Conservation (phyloP, 257 asterid genomes). For the Oldenlandia corymbosa region DNA sequence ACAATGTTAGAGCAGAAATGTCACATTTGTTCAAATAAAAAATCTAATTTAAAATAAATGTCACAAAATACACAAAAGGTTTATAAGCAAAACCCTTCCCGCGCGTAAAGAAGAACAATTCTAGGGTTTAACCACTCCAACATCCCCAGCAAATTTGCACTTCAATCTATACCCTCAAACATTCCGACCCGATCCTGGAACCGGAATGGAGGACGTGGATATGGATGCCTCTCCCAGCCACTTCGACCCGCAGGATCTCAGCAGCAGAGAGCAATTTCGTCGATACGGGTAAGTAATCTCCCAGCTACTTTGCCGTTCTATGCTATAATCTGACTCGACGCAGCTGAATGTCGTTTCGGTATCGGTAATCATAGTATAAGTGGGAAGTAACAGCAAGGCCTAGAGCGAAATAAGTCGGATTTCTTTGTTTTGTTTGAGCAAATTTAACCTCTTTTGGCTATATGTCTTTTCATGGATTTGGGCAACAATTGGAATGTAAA, state of each 20-base stretch:
- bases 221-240: constrained; percentile 65
- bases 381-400: not conserved
- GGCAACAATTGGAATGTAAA: constrained; percentile 1
- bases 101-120: constrained; percentile 31
- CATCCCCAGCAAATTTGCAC: constrained; percentile 7
- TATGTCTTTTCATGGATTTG: not conserved
- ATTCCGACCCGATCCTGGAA: not conserved
- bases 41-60: too few relatives aligned
- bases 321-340: not conserved
- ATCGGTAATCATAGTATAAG: not conserved
- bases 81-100: constrained; percentile 35
- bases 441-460: not conserved
- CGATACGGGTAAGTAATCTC: constrained; percentile 63
- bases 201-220: constrained; percentile 52
- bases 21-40: too few relatives aligned
- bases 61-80: not conserved
- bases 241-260: constrained; percentile 70
- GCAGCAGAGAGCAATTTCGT: constrained; percentile 76
- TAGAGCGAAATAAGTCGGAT: not conserved
- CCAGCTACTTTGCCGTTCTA: not conserved
- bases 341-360: not conserved
- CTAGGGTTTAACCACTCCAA: constrained; percentile 30
- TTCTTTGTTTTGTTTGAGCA: not conserved
- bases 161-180: too few relatives aligned
- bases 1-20: too few relatives aligned